phyloP scores from a whole-genome alignment of 805 yeast species.

The Brettanomyces sp. region DNA sequence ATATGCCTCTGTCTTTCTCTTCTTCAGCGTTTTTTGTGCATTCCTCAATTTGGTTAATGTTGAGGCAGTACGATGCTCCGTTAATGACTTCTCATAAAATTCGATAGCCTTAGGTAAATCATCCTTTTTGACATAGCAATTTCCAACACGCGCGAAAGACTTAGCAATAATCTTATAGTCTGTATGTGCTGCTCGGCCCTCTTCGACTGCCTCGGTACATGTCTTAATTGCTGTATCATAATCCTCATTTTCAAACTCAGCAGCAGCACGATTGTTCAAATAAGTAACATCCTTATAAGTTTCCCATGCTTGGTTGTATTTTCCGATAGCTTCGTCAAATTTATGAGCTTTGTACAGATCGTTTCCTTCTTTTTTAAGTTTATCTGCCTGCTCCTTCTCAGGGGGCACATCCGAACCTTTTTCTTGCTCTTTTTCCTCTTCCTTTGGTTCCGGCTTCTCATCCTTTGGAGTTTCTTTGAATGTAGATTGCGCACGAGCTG shows the following conservation, averaged over 20 bases:
- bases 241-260: constrained; percentile 93
- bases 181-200: constrained; percentile 83
- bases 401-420: constrained; percentile 18
- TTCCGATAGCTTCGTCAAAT: constrained; percentile 86
- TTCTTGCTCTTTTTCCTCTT: constrained; percentile 21
- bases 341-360: constrained; percentile 73
- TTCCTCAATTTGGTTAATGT: constrained; percentile 78
- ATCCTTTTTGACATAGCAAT: constrained; percentile 63
- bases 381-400: constrained; percentile 47
- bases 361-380: constrained; percentile 79
- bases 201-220: constrained; percentile 73
- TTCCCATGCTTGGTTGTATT: constrained; percentile 82
- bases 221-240: constrained; percentile 77
- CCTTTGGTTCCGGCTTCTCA: constrained; percentile 16
- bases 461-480: neutral
- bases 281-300: constrained; percentile 77
- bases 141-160: constrained; percentile 88
- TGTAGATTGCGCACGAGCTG: too few relatives aligned
- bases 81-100: constrained; percentile 79
- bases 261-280: constrained; percentile 95
- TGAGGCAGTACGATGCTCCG: constrained; percentile 96
- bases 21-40: constrained; percentile 79
- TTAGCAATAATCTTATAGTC: constrained; percentile 90
- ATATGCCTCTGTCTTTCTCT: constrained; percentile 66
- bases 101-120: constrained; percentile 67